Conservation (phyloP, 495 filamentous ascomycete species). For the Aspergillus homomorphus region DNA sequence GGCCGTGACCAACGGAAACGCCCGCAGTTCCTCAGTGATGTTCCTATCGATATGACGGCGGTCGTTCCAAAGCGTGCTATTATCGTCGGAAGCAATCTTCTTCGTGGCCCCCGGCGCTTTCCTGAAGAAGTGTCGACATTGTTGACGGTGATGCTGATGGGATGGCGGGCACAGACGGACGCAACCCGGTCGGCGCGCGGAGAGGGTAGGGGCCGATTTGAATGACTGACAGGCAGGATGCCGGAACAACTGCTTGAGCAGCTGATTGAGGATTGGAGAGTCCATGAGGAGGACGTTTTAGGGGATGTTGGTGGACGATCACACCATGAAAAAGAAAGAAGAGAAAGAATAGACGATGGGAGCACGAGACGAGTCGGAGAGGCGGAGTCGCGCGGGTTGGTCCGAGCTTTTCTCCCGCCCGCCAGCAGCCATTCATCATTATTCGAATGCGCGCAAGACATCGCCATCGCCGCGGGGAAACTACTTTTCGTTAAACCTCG, state of each 20-base stretch:
- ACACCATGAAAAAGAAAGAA: conserved; percentile 6
- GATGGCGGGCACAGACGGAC: conserved; percentile 26
- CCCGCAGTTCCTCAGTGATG: conserved; percentile 71
- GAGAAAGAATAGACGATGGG: conserved; percentile 5
- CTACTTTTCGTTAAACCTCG: neutral
- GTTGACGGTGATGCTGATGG: conserved; percentile 18
- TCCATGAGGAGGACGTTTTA: conserved; percentile 60
- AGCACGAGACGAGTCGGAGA: conserved; percentile 10
- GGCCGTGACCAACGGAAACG: conserved; percentile 81
- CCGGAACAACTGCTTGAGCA: conserved; percentile 80
- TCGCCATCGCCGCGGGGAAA: too few relatives aligned
- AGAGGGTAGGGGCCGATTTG: conserved; percentile 27
- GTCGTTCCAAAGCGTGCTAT: conserved; percentile 68
- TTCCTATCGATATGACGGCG: conserved; percentile 69
- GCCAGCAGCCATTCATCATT: too few relatives aligned
- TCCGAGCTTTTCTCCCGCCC: conserved; percentile 29
- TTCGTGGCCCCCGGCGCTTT: conserved; percentile 26
- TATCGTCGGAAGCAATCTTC: conserved; percentile 32
- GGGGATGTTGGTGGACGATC: conserved; percentile 2
- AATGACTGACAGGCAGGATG: conserved; percentile 62
- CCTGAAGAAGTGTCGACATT: conserved; percentile 44
- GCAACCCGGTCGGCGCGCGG: conserved; percentile 13
- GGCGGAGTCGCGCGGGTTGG: conserved; percentile 21
- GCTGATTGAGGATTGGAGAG: conserved; percentile 68
- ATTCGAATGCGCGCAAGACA: too few relatives aligned